A percentile compares a stretch with the other conserved stretches of the same genome.
These are phyloP conservation scores for Climacium dendroides DNA, from an alignment of 225 moss, liverwort and hornwort genomes.

Conservation along the genomic window DNA sequence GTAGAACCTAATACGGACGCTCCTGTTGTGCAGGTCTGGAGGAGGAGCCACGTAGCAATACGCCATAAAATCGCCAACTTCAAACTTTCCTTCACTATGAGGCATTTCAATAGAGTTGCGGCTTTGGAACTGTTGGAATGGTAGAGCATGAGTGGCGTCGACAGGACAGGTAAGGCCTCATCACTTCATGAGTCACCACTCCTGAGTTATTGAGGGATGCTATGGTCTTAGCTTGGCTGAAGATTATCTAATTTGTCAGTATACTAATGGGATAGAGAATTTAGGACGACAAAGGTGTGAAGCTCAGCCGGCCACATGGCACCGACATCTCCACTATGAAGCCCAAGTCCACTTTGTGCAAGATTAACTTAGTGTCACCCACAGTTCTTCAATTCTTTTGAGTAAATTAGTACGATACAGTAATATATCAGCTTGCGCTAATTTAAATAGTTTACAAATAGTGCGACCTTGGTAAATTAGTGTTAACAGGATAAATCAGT, in stretches of 20 bases:
- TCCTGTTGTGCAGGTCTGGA: background rate
- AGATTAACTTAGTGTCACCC: background rate
- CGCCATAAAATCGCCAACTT: background rate
- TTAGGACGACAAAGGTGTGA: background rate
- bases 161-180: background rate
- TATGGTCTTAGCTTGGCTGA: background rate
- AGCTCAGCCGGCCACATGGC: background rate
- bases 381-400: background rate
- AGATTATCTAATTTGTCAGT: background rate
- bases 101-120: background rate
- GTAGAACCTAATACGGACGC: background rate
- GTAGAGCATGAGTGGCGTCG: background rate
- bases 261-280: background rate
- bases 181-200: background rate
- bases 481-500: background rate
- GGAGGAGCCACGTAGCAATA: background rate
- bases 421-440: background rate
- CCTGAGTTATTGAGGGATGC: background rate
- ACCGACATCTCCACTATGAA: constrained; percentile 6
- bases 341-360: background rate
- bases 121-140: background rate
- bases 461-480: background rate
- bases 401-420: background rate
- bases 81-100: background rate
- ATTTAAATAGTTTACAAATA: background rate